These are phyloP conservation scores for Umbelopsis isabellina DNA, from an alignment of 192 early-diverging fungal species.

Conservation along the genomic window DNA sequence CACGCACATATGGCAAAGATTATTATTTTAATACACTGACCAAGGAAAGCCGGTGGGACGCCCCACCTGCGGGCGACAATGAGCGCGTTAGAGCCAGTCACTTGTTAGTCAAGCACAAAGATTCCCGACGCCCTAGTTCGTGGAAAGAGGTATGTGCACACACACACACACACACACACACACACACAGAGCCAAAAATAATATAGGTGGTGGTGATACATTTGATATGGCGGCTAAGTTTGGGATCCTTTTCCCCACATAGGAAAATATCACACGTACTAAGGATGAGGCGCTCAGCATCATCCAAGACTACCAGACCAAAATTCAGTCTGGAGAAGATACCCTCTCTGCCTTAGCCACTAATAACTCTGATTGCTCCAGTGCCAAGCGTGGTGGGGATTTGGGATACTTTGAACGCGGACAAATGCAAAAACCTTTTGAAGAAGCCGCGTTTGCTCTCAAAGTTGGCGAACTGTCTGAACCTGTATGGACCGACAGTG, in stretches of 20 bases:
- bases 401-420: slow-evolving; percentile 84
- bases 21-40: slow-evolving; percentile 83
- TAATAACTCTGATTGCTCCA: slow-evolving; percentile 89
- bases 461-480: slow-evolving; percentile 81
- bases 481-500: slow-evolving; percentile 87
- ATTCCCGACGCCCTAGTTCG: slow-evolving; percentile 83
- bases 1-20: slow-evolving; percentile 63
- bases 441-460: slow-evolving; percentile 84
- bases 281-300: slow-evolving; percentile 85
- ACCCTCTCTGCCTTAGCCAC: slow-evolving; percentile 75
- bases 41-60: slow-evolving; percentile 76
- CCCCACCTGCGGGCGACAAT: slow-evolving; percentile 46
- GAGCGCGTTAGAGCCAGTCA: slow-evolving; percentile 81
- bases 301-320: slow-evolving; percentile 63
- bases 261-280: slow-evolving; percentile 87
- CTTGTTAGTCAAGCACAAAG: slow-evolving; percentile 88
- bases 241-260: background rate
- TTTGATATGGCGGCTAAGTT: background rate
- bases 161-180: too few relatives aligned
- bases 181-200: background rate
- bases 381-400: slow-evolving; percentile 88
- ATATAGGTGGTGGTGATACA: background rate
- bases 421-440: slow-evolving; percentile 92
- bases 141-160: slow-evolving; percentile 76
- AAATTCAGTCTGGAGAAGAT: slow-evolving; percentile 65